A percentile compares a stretch with the other conserved stretches of the same genome.
These are phyloP conservation scores for Macrocybe gigantea DNA, from an alignment of 768 basidiomycete species.

Conservation along the genomic window DNA sequence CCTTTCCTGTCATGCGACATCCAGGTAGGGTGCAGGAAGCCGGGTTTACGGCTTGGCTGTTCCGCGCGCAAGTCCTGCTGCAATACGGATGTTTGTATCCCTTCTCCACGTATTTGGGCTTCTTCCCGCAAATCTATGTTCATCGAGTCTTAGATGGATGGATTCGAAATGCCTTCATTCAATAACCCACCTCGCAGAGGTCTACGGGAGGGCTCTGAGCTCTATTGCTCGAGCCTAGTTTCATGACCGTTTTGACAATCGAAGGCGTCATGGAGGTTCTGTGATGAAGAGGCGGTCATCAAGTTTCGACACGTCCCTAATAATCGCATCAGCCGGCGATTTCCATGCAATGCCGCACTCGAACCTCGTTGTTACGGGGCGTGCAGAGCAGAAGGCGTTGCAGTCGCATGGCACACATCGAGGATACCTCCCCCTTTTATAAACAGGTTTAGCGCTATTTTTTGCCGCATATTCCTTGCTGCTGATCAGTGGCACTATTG, in stretches of 20 bases:
- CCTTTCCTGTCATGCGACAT: constrained; percentile 46
- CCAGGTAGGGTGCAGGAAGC: constrained; percentile 42
- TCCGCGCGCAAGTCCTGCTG: neutral
- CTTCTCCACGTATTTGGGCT: neutral
- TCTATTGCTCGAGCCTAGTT: constrained; percentile 31
- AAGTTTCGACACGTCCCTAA: constrained; percentile 23
- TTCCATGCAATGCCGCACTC: constrained; percentile 17
- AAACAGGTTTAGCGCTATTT: constrained; percentile 15
- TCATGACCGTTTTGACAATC: constrained; percentile 33
- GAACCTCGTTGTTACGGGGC: constrained; percentile 28
- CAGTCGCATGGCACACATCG: constrained; percentile 14
- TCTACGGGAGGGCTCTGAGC: constrained; percentile 24
- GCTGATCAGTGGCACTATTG: neutral
- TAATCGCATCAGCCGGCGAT: constrained; percentile 5
- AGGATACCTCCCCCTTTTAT: constrained; percentile 20
- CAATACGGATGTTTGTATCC: neutral
- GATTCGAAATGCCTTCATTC: too few species aligned
- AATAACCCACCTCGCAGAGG: constrained; percentile 37
- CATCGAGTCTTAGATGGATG: neutral
- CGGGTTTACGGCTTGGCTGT: constrained; percentile 24
- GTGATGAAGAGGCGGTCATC: constrained; percentile 17
- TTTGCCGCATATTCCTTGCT: constrained; percentile 5
- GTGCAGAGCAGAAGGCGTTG: constrained; percentile 11
- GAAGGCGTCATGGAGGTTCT: constrained; percentile 30
- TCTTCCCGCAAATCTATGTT: constrained; percentile 1